Conservation (phyloP, 208 protist species). For the Herpetomonas muscarum region DNA sequence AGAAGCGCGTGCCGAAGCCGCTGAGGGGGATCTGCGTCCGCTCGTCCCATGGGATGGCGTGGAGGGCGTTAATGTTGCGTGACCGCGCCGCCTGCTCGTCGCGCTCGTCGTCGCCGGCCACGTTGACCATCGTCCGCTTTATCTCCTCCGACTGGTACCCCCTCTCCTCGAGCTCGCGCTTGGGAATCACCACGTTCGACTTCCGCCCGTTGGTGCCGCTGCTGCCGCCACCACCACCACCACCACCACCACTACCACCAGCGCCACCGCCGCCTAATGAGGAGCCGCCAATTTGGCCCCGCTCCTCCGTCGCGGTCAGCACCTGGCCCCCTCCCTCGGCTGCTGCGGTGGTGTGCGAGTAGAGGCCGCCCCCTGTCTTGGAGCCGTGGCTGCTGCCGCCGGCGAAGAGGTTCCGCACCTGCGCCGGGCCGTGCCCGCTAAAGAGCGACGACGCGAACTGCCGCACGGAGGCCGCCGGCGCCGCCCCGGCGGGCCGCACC, state of each 20-base stretch:
- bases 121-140: conserved; percentile 19
- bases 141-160: conserved; percentile 15
- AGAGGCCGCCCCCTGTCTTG: not conserved
- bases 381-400: not conserved
- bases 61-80: conserved; percentile 66
- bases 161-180: conserved; percentile 9
- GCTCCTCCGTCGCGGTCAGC: not conserved
- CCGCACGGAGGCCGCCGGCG: too few species aligned
- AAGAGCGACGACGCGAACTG: conserved; percentile 1
- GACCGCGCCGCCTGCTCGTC: conserved; percentile 65
- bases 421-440: not conserved
- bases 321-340: not conserved
- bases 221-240: conserved; percentile 19
- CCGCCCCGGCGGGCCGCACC: too few species aligned
- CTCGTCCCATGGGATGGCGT: conserved; percentile 89
- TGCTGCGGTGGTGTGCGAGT: too few species aligned
- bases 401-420: not conserved
- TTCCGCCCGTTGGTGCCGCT: conserved; percentile 16
- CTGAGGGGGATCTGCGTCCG: conserved; percentile 65
- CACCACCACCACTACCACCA: conserved; percentile 25
- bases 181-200: not conserved
- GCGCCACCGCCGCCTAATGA: conserved; percentile 9
- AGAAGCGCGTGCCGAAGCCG: conserved; percentile 80
- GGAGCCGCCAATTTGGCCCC: not conserved
- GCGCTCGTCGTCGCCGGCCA: conserved; percentile 60